Percentiles rank a stretch among this genome's conserved stretches.
Conservation (phyloP, 345 rosid genomes). For the Abelmoschus esculentus region DNA sequence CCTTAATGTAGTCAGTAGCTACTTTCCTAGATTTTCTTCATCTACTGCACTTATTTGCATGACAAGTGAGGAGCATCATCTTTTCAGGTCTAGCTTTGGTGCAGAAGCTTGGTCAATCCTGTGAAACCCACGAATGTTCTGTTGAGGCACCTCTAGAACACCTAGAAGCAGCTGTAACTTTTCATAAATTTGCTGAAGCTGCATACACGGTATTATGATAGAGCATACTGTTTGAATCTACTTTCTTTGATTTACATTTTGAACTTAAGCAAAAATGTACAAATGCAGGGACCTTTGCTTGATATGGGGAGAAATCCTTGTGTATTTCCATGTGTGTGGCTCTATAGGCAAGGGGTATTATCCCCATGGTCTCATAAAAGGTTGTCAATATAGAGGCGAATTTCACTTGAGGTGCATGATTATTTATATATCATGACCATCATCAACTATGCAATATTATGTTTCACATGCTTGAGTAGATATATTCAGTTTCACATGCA, state of each 20-base stretch:
- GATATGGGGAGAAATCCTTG: constrained; percentile 82
- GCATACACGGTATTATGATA: constrained; percentile 65
- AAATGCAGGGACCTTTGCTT: constrained; percentile 76
- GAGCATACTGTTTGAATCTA: background rate
- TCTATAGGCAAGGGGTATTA: constrained; percentile 74
- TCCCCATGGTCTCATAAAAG: constrained; percentile 79
- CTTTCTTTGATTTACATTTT: background rate
- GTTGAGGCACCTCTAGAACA: constrained; percentile 52
- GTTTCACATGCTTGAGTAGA: background rate
- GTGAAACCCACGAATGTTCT: constrained; percentile 33
- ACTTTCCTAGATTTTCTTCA: background rate
- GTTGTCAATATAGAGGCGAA: constrained; percentile 22
- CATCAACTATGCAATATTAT: background rate
- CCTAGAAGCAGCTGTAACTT: constrained; percentile 51
- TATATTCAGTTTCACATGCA: background rate
- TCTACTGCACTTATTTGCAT: background rate
- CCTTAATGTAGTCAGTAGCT: too few relatives aligned
- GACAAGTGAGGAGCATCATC: background rate
- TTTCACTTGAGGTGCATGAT: constrained; percentile 11
- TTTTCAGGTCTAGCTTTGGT: constrained; percentile 82
- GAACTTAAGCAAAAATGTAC: constrained; percentile 9
- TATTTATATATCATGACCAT: background rate
- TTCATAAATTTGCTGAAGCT: constrained; percentile 90
- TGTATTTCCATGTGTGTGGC: constrained; percentile 79
- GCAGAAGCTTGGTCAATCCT: constrained; percentile 41